phyloP scores from a whole-genome alignment of 495 filamentous ascomycete species.

The Aspergillus nidulans region DNA sequence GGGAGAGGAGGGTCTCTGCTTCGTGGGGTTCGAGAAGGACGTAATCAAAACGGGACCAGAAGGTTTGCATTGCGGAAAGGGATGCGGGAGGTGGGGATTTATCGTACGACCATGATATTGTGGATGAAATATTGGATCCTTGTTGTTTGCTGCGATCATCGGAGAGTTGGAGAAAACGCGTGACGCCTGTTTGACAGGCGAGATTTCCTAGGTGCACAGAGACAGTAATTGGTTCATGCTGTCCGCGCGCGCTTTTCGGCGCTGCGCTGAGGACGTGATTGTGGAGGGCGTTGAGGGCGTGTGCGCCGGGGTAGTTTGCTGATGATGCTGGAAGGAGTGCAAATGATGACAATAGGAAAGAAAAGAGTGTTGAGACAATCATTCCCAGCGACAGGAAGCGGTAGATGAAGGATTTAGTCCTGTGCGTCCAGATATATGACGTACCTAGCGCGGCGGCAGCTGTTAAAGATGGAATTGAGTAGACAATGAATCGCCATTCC shows the following conservation, averaged over 20 bases:
- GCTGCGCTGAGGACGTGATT: constrained; percentile 17
- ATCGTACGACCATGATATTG: constrained; percentile 49
- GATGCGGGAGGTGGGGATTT: constrained; percentile 46
- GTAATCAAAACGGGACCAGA: constrained; percentile 84
- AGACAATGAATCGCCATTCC: constrained; percentile 93
- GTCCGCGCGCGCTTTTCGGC: constrained; percentile 12
- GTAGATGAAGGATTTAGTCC: constrained; percentile 54
- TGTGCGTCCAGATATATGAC: constrained; percentile 65
- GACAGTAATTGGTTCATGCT: constrained; percentile 25
- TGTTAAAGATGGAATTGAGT: constrained; percentile 76
- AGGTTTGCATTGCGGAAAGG: constrained; percentile 52
- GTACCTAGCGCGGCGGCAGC: constrained; percentile 71
- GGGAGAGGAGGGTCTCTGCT: constrained; percentile 31
- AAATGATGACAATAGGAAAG: constrained; percentile 54
- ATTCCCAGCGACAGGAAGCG: constrained; percentile 52
- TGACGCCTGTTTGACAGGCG: constrained; percentile 90
- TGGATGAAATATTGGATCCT: not conserved
- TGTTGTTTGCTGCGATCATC: not conserved
- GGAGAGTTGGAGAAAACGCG: constrained; percentile 66
- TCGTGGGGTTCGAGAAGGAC: constrained; percentile 60
- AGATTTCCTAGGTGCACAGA: constrained; percentile 78
- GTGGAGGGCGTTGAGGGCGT: constrained; percentile 58
- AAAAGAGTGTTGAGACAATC: constrained; percentile 51
- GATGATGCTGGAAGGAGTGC: constrained; percentile 67
- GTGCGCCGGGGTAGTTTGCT: constrained; percentile 85